Percentiles rank a stretch among this genome's conserved stretches.
These are phyloP conservation scores for Neodidymelliopsis sp. DNA, from an alignment of 2,329 filamentous ascomycete species.

Conservation along the genomic window DNA sequence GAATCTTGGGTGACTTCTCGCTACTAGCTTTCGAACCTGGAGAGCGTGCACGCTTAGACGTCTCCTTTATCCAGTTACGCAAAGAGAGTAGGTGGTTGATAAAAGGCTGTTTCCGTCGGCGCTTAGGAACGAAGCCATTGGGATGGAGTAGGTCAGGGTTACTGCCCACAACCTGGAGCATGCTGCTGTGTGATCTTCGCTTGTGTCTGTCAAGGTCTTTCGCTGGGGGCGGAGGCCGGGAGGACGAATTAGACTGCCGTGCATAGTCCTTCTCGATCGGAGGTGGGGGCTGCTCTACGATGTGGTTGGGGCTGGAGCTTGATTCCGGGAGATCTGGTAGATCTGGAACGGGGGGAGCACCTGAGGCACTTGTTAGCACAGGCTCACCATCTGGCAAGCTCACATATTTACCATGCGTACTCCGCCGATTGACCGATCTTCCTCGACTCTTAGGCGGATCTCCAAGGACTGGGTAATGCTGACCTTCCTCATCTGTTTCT, in stretches of 20 bases:
- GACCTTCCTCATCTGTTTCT: slow-evolving; percentile 79
- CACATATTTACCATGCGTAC: slow-evolving; percentile 52
- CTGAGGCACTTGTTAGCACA: slow-evolving; percentile 52
- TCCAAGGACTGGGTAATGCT: slow-evolving; percentile 56
- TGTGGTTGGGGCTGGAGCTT: slow-evolving; percentile 48
- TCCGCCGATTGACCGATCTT: slow-evolving; percentile 74
- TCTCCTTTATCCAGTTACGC: slow-evolving; percentile 77
- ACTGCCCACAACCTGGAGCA: slow-evolving; percentile 81
- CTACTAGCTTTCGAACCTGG: slow-evolving; percentile 47
- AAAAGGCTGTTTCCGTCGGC: slow-evolving; percentile 67
- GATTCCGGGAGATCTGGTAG: slow-evolving; percentile 78
- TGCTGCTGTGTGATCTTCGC: slow-evolving; percentile 79
- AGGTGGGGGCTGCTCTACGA: slow-evolving; percentile 62
- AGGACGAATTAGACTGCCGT: slow-evolving; percentile 78
- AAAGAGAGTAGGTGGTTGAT: slow-evolving; percentile 72
- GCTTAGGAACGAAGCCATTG: slow-evolving; percentile 64
- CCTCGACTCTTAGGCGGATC: slow-evolving; percentile 75
- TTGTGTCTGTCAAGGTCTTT: slow-evolving; percentile 69
- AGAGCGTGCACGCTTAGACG: slow-evolving; percentile 50
- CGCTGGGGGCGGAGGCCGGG: slow-evolving; percentile 81
- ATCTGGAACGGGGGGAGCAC: slow-evolving; percentile 62
- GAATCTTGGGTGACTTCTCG: slow-evolving; percentile 43
- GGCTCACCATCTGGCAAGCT: not conserved
- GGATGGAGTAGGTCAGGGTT: slow-evolving; percentile 68
- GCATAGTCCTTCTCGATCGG: slow-evolving; percentile 81